Base-by-base conservation (phyloP, 2,329 filamentous ascomycete species). In the Gaeumannomyces sp. region DNA sequence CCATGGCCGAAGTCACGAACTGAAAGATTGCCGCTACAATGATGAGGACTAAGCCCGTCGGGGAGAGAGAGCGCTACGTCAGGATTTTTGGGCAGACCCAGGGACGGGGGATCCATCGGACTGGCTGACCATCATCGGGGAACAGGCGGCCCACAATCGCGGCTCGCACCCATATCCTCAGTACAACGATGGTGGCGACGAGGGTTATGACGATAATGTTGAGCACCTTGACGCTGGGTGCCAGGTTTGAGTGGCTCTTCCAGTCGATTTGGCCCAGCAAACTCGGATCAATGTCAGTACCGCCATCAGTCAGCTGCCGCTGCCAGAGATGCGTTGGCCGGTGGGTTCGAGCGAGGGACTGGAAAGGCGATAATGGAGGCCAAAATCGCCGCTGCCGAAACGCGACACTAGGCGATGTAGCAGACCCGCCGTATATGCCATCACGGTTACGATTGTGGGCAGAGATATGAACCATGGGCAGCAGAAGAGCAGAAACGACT, bases 1-100 rank as follows among this genome's bases (percentile, higher is more conserved):
- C 65, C 2, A 67, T 67, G 4, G 69, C 59, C 45, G 67, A 68
- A 13, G 69, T 65, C 1, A 70, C 65, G 2, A 72, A 33, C 5
- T 68, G 71, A 22, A 70, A 72, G 13, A 68, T 2, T 1, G 70
- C 65, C 0, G 71, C 70, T 2, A 72, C 38, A 16, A 71, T 65
- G 61, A 70, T 63, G 14, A 72, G 66, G 31, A 64, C 66, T 67
- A 35, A 3, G 22, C n/a, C 28, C 2, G 16, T 14, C 7, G 45
- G 28, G 19, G n/a, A 19, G 38, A 59, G 57, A 27, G 33, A 35
- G 10, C 8, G 33, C 11, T 35, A 35, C 33, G 11, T 35, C 13
- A 35, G 33, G 6, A 29, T 29, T 3, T 29, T 29, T 29, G 29
- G 31, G 29, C 29, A 33, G 7, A 8, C 4, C 31, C n/a, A n/a